phyloP scores from a whole-genome alignment of 805 yeast genomes.

The Jamesozyma lodderae region DNA sequence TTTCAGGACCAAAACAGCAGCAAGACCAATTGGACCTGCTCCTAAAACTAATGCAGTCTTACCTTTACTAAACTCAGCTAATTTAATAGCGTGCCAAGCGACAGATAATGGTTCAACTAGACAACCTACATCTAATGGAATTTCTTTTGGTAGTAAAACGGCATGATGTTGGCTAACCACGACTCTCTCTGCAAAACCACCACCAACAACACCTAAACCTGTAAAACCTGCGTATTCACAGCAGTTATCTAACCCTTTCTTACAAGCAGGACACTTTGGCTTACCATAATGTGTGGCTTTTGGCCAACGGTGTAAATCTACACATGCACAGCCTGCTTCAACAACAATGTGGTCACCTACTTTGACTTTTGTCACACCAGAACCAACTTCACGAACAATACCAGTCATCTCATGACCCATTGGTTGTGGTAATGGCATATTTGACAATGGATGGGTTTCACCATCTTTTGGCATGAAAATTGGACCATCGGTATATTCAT shows the following conservation, averaged over 20 bases:
- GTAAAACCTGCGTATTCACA: conserved; percentile 41
- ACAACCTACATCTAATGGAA: conserved; percentile 48
- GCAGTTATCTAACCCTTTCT: conserved; percentile 44
- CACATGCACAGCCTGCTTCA: conserved; percentile 52
- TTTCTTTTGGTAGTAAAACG: conserved; percentile 34
- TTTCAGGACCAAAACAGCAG: conserved; percentile 47
- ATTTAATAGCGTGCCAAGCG: conserved; percentile 47
- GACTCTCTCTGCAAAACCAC: conserved; percentile 45
- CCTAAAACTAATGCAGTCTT: conserved; percentile 45
- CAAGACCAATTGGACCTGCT: conserved; percentile 56
- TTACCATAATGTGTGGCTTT: conserved; percentile 19
- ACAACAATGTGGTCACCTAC: conserved; percentile 53
- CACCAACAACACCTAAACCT: conserved; percentile 50
- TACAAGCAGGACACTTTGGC: conserved; percentile 29
- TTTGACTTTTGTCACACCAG: conserved; percentile 36
- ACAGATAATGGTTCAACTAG: conserved; percentile 50
- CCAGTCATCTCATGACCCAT: conserved; percentile 51
- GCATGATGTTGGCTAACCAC: conserved; percentile 36
- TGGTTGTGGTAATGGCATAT: conserved; percentile 34
- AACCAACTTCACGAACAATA: conserved; percentile 37
- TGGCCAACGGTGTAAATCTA: conserved; percentile 35
- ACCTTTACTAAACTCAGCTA: conserved; percentile 38
- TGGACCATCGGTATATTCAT: conserved; percentile 49
- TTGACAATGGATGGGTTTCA: conserved; percentile 32
- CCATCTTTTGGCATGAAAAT: conserved; percentile 41